Evolutionary conservation across 345 rosid species (phyloP).

Genomic region (Moricandia arvensis): DNA sequence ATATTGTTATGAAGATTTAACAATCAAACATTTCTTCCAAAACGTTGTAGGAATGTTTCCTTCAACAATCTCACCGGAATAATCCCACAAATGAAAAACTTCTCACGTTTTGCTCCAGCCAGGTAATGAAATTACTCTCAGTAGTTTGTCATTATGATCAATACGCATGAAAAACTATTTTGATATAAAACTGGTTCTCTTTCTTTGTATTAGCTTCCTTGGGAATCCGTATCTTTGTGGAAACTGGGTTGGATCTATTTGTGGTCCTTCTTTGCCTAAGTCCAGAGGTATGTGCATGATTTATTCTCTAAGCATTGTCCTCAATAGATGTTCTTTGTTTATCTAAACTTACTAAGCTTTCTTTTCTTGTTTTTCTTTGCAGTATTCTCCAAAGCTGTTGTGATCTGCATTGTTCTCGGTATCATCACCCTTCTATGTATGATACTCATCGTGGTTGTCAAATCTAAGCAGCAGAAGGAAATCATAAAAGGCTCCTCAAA

Average conservation of each 20-base stretch:
- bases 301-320: not conserved
- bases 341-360: not conserved
- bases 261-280: constrained; percentile 52
- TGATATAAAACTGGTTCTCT: not conserved
- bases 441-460: constrained; percentile 54
- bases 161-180: not conserved
- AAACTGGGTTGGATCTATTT: constrained; percentile 76
- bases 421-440: constrained; percentile 47
- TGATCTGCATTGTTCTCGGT: constrained; percentile 65
- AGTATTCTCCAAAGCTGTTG: constrained; percentile 58
- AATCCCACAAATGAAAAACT: constrained; percentile 60
- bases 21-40: not conserved
- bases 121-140: constrained; percentile 46
- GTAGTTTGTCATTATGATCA: not conserved
- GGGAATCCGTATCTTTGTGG: constrained; percentile 88
- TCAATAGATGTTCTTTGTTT: not conserved
- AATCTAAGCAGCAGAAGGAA: constrained; percentile 54
- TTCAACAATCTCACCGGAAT: constrained; percentile 81
- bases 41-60: constrained; percentile 65
- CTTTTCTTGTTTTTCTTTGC: constrained; percentile 26
- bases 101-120: constrained; percentile 60
- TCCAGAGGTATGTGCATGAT: constrained; percentile 47
- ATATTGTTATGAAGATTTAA: not conserved
- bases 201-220: constrained; percentile 50
- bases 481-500: constrained; percentile 32